Evolutionary conservation across 306 rosid genomes (phyloP).

Genomic region (Cercis canadensis): DNA sequence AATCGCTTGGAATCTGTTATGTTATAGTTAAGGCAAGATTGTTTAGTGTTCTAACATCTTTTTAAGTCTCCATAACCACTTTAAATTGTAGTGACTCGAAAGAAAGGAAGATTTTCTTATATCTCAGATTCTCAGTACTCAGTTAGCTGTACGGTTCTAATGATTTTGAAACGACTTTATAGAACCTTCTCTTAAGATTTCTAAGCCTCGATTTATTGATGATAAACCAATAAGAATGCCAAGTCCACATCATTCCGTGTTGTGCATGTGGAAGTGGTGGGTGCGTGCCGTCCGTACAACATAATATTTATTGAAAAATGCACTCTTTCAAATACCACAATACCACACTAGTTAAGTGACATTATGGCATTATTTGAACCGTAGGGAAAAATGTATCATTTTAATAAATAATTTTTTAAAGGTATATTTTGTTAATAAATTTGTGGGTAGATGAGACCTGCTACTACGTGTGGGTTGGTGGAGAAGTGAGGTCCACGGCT

Average conservation of each 20-base stretch:
- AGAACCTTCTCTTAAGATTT: neutral
- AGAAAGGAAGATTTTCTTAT: neutral
- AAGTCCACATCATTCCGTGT: slow-evolving; percentile 22
- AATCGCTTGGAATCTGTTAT: neutral
- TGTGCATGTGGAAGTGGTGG: slow-evolving; percentile 37
- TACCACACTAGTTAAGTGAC: no score
- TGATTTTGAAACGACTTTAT: slow-evolving; percentile 35
- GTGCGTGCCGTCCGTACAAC: slow-evolving; percentile 42
- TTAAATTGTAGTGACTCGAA: neutral
- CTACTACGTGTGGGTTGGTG: slow-evolving; percentile 60
- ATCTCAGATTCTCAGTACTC: neutral
- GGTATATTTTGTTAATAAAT: no score
- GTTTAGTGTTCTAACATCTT: neutral
- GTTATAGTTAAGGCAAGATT: neutral
- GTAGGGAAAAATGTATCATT: no score
- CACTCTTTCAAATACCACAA: no score
- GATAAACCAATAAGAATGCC: no score
- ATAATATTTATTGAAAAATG: slow-evolving; percentile 8
- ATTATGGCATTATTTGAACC: no score
- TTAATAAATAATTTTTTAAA: no score
- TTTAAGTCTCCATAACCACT: neutral
- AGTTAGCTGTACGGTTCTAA: slow-evolving; percentile 17
- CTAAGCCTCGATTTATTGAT: slow-evolving; percentile 22
- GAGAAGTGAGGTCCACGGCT: slow-evolving; percentile 64
- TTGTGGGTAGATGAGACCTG: neutral